These are phyloP conservation scores for Litsea cubeba DNA, from an alignment of 164 flowering plant species.

Conservation along the genomic window DNA sequence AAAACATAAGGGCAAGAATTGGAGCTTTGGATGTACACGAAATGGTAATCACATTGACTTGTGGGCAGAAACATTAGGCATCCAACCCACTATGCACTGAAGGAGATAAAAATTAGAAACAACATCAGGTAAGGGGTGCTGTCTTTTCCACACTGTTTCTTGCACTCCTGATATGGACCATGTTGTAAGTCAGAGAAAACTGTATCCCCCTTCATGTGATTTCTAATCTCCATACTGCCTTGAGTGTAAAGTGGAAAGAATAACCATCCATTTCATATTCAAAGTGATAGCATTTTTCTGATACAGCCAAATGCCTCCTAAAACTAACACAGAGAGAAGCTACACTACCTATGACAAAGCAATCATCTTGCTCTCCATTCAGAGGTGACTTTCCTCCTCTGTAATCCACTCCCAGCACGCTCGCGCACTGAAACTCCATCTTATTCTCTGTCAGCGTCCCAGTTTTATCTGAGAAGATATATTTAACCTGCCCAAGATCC, in stretches of 20 bases:
- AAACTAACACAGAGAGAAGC: not conserved
- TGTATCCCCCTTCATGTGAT: not conserved
- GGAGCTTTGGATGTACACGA: not conserved
- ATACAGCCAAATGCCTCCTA: not conserved
- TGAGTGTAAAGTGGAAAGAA: not conserved
- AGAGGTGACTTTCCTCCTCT: constrained; percentile 27
- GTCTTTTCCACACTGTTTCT: too few species aligned
- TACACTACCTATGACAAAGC: constrained; percentile 50
- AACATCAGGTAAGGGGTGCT: not conserved
- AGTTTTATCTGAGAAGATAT: constrained; percentile 94
- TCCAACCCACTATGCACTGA: not conserved
- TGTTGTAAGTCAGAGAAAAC: not conserved
- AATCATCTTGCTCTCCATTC: constrained; percentile 33
- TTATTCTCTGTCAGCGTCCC: constrained; percentile 98
- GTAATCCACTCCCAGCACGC: constrained; percentile 78
- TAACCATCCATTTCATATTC: not conserved
- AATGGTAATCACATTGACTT: not conserved
- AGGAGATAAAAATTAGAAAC: not conserved
- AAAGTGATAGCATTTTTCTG: not conserved
- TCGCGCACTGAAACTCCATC: constrained; percentile 96
- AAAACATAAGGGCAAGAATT: not conserved
- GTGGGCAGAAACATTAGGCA: not conserved
- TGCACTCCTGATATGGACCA: not conserved
- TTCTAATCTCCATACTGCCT: not conserved
- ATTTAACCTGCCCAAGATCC: constrained; percentile 92